Conservation (phyloP, 169 alveolate genomes). For the Plasmodium inui region DNA sequence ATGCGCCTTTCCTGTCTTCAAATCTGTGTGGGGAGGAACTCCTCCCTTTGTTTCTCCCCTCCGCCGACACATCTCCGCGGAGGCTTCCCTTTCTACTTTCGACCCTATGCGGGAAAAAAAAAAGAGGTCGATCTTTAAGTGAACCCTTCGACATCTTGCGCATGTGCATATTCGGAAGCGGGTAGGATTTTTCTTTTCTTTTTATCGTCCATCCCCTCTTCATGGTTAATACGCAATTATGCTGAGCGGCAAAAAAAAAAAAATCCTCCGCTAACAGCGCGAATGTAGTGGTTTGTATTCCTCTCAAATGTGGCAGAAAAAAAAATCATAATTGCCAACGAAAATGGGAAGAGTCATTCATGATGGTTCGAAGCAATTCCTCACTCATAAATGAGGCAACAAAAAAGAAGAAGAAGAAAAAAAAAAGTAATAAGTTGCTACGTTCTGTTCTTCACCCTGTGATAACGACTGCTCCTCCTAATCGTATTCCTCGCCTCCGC, state of each 20-base stretch:
- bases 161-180: background rate
- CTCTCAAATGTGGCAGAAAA: background rate
- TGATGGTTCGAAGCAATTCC: background rate
- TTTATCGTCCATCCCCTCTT: too few relatives aligned
- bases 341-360: background rate
- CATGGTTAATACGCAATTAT: too few relatives aligned
- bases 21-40: background rate
- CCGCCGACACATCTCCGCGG: background rate
- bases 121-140: background rate
- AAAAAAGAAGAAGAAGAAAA: too few relatives aligned
- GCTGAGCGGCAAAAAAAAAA: too few relatives aligned
- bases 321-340: background rate
- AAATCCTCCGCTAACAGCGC: background rate
- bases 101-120: background rate
- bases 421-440: background rate
- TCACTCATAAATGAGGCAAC: background rate
- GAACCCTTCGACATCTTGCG: background rate
- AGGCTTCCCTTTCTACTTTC: background rate
- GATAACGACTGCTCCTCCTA: background rate
- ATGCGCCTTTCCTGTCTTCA: background rate
- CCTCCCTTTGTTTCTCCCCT: background rate
- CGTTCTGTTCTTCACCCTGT: background rate
- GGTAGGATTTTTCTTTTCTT: too few relatives aligned
- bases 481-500: background rate
- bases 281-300: background rate